These are phyloP conservation scores for Eustoma russellianum DNA, from an alignment of 257 asterid species.

Conservation along the genomic window DNA sequence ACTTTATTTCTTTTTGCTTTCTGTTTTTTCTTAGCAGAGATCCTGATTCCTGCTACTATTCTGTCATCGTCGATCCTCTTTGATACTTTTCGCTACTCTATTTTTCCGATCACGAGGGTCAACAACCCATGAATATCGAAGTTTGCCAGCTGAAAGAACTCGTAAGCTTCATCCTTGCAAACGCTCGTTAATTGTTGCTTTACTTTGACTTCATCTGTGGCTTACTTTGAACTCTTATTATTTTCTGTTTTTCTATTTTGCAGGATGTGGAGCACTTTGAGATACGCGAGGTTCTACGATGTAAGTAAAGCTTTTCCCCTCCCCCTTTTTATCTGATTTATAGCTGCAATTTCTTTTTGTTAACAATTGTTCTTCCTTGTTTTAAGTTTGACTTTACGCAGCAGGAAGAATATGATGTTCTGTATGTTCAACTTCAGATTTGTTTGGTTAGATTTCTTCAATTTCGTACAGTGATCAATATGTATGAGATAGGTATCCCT, in stretches of 20 bases:
- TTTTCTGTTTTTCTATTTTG: slow-evolving; percentile 8
- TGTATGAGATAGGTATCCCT: too few relatives aligned
- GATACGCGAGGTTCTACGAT: slow-evolving; percentile 85
- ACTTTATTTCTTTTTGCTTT: too few relatives aligned
- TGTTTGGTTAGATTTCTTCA: too few relatives aligned
- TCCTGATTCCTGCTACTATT: not conserved
- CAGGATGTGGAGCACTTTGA: slow-evolving; percentile 94
- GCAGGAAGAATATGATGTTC: too few relatives aligned
- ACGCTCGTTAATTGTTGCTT: not conserved
- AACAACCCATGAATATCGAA: slow-evolving; percentile 59
- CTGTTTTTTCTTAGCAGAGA: too few relatives aligned
- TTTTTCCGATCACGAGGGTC: not conserved
- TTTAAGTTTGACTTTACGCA: too few relatives aligned
- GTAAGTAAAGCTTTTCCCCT: slow-evolving; percentile 38
- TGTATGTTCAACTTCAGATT: too few relatives aligned
- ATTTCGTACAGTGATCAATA: too few relatives aligned
- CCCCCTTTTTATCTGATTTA: slow-evolving; percentile 1
- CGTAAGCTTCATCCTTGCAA: slow-evolving; percentile 27
- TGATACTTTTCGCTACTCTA: not conserved
- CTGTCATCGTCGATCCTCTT: slow-evolving; percentile 1
- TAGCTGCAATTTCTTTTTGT: not conserved
- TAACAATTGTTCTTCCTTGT: too few relatives aligned
- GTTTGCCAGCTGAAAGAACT: slow-evolving; percentile 89
- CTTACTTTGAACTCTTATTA: not conserved
- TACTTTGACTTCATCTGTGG: not conserved